Percentiles rank a stretch among this genome's conserved stretches.
phyloP scores from a whole-genome alignment of 129 eudicot genomes.

The Flaveria linearis region DNA sequence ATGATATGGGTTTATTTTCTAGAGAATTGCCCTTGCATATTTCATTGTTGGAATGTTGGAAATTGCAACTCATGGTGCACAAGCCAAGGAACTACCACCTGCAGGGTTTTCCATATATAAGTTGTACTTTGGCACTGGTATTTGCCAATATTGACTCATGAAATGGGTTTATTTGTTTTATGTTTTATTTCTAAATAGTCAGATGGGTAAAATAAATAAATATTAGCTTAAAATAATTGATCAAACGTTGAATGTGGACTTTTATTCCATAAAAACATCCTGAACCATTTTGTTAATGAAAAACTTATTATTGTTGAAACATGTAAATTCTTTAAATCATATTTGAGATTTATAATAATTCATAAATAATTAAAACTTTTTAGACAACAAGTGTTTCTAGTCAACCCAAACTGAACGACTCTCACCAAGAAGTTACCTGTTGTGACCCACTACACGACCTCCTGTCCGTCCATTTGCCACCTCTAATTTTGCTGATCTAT shows the following conservation, averaged over 20 bases:
- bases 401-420: background rate
- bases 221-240: background rate
- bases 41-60: slow-evolving; percentile 69
- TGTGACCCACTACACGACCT: slow-evolving; percentile 2
- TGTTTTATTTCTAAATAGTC: background rate
- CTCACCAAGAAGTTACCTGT: slow-evolving; percentile 4
- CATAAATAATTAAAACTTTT: background rate
- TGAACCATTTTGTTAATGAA: background rate
- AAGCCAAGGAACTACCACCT: slow-evolving; percentile 33
- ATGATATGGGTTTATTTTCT: slow-evolving; percentile 19
- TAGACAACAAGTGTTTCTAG: background rate
- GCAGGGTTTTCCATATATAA: slow-evolving; percentile 57
- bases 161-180: background rate
- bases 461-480: background rate
- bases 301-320: background rate
- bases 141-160: slow-evolving; percentile 3
- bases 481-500: background rate
- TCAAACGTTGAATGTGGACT: background rate
- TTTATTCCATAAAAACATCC: background rate
- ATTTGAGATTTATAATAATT: background rate
- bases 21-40: slow-evolving; percentile 90
- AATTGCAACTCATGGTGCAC: slow-evolving; percentile 53
- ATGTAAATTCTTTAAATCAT: background rate
- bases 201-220: background rate
- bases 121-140: slow-evolving; percentile 78